Evolutionary conservation across 1,139 yeast species (phyloP).

Genomic region (Saccharomyces pastorianus): DNA sequence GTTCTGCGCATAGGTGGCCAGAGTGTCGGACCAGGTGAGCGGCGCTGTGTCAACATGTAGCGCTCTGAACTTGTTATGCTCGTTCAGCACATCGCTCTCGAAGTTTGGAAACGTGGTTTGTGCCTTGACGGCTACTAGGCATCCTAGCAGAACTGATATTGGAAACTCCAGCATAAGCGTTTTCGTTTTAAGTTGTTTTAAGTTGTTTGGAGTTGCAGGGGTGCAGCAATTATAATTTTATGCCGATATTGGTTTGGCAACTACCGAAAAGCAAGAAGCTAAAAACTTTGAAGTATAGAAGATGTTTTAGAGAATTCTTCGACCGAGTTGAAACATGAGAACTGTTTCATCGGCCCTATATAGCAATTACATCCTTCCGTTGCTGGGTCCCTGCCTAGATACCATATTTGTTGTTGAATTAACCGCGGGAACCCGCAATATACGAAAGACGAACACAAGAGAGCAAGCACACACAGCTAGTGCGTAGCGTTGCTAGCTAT

Average conservation of each 20-base stretch:
- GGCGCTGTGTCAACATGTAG: conserved; percentile 47
- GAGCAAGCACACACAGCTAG: background rate
- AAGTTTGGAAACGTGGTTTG: background rate
- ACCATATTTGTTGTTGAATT: background rate
- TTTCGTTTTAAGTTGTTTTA: background rate
- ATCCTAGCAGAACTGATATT: conserved; percentile 14
- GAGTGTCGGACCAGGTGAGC: conserved; percentile 55
- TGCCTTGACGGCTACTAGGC: background rate
- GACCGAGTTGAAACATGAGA: background rate
- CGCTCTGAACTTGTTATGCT: conserved; percentile 65
- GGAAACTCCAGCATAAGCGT: conserved; percentile 10
- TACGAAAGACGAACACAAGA: background rate
- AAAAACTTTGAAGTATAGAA: background rate
- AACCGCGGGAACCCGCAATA: background rate
- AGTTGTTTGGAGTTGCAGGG: background rate
- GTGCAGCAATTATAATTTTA: background rate
- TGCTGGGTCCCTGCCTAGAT: background rate
- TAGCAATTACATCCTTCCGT: background rate
- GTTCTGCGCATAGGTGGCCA: conserved; percentile 60
- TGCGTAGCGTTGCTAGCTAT: background rate
- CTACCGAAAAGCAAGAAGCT: background rate
- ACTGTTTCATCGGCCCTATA: background rate
- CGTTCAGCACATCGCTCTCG: conserved; percentile 35
- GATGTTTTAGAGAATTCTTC: background rate
- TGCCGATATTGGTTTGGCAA: background rate